A percentile compares a stretch with the other conserved stretches of the same genome.
phyloP scores from a whole-genome alignment of 768 basidiomycete species.

The Xerocomus brunneocitrinus region DNA sequence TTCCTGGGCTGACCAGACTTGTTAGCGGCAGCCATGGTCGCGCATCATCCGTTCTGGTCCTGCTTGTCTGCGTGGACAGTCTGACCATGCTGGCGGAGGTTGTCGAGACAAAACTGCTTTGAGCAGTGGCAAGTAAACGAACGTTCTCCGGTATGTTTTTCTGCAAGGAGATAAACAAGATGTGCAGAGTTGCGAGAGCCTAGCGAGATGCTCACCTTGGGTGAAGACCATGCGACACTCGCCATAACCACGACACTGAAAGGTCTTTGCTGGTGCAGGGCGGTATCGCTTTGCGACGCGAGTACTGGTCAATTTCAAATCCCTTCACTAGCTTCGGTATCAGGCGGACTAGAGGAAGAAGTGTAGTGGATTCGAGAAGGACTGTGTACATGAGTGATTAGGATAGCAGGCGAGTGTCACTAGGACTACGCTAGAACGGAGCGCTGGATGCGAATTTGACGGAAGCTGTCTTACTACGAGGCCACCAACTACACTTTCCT shows the following conservation, averaged over 20 bases:
- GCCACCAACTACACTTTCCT: too few species aligned
- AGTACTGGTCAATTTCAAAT: too few species aligned
- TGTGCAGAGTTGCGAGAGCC: slow-evolving; percentile 15
- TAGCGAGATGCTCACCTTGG: slow-evolving; percentile 78
- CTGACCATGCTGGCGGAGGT: slow-evolving; percentile 94
- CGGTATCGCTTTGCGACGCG: slow-evolving; percentile 60
- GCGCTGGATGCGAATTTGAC: too few species aligned
- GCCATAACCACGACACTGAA: slow-evolving; percentile 91
- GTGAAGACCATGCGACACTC: slow-evolving; percentile 96
- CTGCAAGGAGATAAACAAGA: slow-evolving; percentile 41
- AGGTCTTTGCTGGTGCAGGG: slow-evolving; percentile 86
- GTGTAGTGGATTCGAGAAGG: too few species aligned
- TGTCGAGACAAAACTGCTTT: slow-evolving; percentile 94
- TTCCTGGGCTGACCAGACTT: slow-evolving; percentile 29
- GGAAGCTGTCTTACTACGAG: too few species aligned
- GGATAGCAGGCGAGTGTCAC: too few species aligned
- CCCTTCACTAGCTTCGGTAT: too few species aligned
- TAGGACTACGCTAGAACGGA: too few species aligned
- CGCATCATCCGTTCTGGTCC: slow-evolving; percentile 74
- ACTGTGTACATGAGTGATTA: too few species aligned
- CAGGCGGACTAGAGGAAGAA: too few species aligned
- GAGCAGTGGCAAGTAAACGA: slow-evolving; percentile 96
- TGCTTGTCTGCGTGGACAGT: slow-evolving; percentile 95
- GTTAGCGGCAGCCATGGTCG: slow-evolving; percentile 55
- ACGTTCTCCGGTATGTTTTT: slow-evolving; percentile 96